Evolutionary conservation across 2,329 filamentous ascomycete species (phyloP).

Genomic region (Aureobasidium pullulans): DNA sequence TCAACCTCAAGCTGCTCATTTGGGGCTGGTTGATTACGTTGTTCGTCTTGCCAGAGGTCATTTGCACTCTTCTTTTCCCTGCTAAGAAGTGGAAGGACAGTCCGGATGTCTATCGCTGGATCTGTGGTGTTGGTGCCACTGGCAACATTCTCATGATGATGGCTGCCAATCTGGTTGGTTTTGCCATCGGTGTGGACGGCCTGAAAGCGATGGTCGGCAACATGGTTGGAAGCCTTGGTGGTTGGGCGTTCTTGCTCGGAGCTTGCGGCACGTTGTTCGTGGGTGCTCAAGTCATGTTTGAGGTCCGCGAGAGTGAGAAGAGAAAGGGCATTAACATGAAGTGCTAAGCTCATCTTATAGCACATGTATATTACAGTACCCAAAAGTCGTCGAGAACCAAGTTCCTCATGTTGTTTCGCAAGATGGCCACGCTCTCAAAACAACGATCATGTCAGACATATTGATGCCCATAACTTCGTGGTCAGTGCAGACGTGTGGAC

Average conservation of each 20-base stretch:
- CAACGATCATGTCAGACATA: no score
- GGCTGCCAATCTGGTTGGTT: conserved; percentile 87
- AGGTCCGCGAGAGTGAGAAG: conserved; percentile 78
- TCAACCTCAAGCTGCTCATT: conserved; percentile 78
- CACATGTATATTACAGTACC: not conserved
- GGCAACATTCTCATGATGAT: conserved; percentile 92
- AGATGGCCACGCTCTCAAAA: no score
- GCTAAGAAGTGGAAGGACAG: conserved; percentile 59
- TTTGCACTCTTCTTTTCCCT: conserved; percentile 66
- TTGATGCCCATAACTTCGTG: no score
- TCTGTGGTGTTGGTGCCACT: conserved; percentile 75
- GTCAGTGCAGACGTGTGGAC: no score
- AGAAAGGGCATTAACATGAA: conserved; percentile 75
- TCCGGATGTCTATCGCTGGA: conserved; percentile 67
- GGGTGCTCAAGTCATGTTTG: conserved; percentile 91
- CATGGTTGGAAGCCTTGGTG: conserved; percentile 69
- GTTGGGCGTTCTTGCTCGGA: conserved; percentile 62
- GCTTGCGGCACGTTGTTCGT: conserved; percentile 74
- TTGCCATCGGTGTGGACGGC: conserved; percentile 86
- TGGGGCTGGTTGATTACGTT: conserved; percentile 97
- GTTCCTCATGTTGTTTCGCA: no score
- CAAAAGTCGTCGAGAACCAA: no score
- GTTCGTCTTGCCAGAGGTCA: conserved; percentile 85
- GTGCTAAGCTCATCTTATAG: conserved; percentile 48
- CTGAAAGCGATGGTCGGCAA: conserved; percentile 66